phyloP scores from a whole-genome alignment of 2,329 filamentous ascomycete genomes.

The Diaporthe caulivora region DNA sequence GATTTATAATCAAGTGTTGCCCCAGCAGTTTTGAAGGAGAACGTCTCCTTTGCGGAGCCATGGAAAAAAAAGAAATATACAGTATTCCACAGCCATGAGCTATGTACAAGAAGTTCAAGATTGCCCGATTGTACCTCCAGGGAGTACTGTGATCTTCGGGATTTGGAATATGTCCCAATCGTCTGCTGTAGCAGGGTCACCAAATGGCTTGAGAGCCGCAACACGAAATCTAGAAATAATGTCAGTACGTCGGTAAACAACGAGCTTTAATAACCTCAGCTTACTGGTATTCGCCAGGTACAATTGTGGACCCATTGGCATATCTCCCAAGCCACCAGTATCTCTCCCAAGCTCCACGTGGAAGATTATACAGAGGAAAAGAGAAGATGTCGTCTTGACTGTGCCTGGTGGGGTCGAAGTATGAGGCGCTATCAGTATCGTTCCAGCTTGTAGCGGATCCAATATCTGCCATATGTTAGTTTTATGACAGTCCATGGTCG shows the following conservation, averaged over 20 bases:
- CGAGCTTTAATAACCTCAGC: neutral
- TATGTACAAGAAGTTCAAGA: neutral
- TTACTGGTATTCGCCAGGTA: conserved; percentile 7
- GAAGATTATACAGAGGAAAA: neutral
- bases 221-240: neutral
- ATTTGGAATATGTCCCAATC: neutral
- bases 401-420: neutral
- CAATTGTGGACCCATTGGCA: conserved; percentile 9
- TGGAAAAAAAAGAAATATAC: neutral
- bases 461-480: neutral
- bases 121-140: conserved; percentile 15
- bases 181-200: neutral
- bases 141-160: conserved; percentile 2
- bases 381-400: conserved; percentile 11
- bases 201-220: conserved; percentile 7
- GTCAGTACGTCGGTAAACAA: neutral
- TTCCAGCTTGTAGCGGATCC: conserved; percentile 16
- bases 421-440: neutral
- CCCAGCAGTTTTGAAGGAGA: neutral
- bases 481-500: too few species aligned
- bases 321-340: conserved; percentile 26
- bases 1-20: too few species aligned
- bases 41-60: neutral
- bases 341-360: neutral
- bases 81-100: neutral